Base-by-base conservation (phyloP, 2,329 filamentous ascomycete genomes). In the Colletotrichum nymphaeae region DNA sequence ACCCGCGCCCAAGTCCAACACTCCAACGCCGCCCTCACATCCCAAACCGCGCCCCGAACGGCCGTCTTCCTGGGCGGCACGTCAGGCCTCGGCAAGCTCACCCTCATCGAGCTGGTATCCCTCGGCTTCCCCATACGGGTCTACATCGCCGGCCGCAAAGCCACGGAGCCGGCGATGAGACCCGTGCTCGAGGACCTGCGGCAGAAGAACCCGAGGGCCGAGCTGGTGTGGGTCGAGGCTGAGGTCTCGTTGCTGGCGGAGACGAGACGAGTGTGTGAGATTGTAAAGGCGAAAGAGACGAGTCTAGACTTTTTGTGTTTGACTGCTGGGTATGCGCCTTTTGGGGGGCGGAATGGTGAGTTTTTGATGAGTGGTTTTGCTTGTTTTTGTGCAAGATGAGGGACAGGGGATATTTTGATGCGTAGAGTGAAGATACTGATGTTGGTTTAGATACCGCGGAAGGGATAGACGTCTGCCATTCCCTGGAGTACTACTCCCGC, bases 31-130 rank as follows among this genome's bases (percentile, higher is more conserved):
- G 81, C 78, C 30, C 81, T 87, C 76, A 82, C 80, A 75, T 80
- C 82, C 62, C 72, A 76, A 4, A 83, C 79, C 1, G 76, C 78
- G 19, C 84, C 83, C 8, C 81, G 76, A 16, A 78, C 85, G 52
- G 79, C 84, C 68, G 80, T 87, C 73, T 87, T 87, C 73, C 82
- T 83, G 5, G 85, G 86, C 46, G 86, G 82, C 12, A 88, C 86
- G 1, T 84, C 84, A 2, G 86, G 86, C 60, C 84, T 88, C 69
- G 86, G 86, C 9, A 81, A 84, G 58, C 57, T 79, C 57, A 87
- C 85, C 0, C 49, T 86, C 11, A 73, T 67, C 35, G 83, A 80
- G 19, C 72, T 87, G 1, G 81, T 83, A 63, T 76, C 75, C 1
- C 82, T 80, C 0, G 83, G 82, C 2, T 73, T 78, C 0, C 80